Evolutionary conservation across 768 basidiomycete genomes (phyloP).

Genomic region (Psilocybe tampanensis): DNA sequence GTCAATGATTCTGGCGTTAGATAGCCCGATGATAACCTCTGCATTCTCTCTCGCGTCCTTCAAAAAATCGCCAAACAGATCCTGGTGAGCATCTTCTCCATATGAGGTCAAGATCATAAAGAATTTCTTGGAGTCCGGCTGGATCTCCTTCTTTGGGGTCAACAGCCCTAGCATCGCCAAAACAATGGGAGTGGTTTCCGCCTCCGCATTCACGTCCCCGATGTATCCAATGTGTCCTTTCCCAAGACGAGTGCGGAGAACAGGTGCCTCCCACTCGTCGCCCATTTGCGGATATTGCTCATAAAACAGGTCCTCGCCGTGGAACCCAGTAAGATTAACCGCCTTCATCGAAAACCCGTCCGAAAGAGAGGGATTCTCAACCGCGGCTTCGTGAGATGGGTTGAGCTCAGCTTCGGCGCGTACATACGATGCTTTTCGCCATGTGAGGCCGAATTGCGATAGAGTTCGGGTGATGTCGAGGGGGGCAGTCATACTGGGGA

Average conservation of each 20-base stretch:
- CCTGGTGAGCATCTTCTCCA: slow-evolving; percentile 12
- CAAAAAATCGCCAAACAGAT: slow-evolving; percentile 20
- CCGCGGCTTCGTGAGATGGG: slow-evolving; percentile 12
- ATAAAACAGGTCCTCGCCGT: slow-evolving; percentile 16
- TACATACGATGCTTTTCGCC: slow-evolving; percentile 16
- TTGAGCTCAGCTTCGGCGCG: slow-evolving; percentile 13
- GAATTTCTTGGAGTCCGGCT: slow-evolving; percentile 23
- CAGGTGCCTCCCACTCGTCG: slow-evolving; percentile 23
- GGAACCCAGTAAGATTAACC: slow-evolving; percentile 11
- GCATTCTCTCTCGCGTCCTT: slow-evolving; percentile 19
- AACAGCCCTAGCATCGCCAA: slow-evolving; percentile 35
- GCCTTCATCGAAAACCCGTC: slow-evolving; percentile 16
- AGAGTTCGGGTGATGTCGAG: slow-evolving; percentile 24
- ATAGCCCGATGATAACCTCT: slow-evolving; percentile 21
- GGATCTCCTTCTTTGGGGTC: slow-evolving; percentile 1
- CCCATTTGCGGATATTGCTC: slow-evolving; percentile 4
- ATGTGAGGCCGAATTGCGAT: slow-evolving; percentile 19
- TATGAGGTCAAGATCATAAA: slow-evolving; percentile 27
- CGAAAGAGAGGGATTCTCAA: slow-evolving; percentile 12
- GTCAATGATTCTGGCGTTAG: slow-evolving; percentile 25
- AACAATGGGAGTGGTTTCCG: slow-evolving; percentile 27
- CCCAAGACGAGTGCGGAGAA: slow-evolving; percentile 25
- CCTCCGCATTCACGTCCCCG: slow-evolving; percentile 33
- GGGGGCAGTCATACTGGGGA: slow-evolving; percentile 17
- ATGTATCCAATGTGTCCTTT: slow-evolving; percentile 36